phyloP scores from a whole-genome alignment of 768 basidiomycete species.

The Serendipita vermifera region DNA sequence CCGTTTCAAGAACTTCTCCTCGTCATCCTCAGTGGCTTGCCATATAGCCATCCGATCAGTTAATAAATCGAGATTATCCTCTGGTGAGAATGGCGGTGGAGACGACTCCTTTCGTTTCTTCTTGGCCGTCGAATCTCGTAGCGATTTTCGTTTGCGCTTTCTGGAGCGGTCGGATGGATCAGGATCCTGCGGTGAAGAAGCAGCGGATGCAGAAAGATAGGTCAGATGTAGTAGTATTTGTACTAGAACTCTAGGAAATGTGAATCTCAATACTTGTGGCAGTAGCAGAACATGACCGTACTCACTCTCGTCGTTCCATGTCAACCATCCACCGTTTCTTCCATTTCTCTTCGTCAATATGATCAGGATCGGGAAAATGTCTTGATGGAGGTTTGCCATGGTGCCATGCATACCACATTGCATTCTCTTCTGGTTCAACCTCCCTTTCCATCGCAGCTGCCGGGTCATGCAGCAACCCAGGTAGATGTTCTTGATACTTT shows the following conservation, averaged over 20 bases:
- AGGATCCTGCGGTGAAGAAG: background rate
- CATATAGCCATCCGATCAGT: background rate
- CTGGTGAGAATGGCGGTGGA: background rate
- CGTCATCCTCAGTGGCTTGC: slow-evolving; percentile 4
- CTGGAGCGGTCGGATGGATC: background rate
- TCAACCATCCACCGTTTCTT: slow-evolving; percentile 6
- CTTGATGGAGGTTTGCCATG: background rate
- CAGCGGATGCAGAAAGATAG: background rate
- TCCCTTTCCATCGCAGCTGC: slow-evolving; percentile 6
- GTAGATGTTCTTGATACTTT: slow-evolving; percentile 6
- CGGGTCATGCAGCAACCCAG: background rate
- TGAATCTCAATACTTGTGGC: too few species aligned
- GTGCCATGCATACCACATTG: slow-evolving; percentile 7
- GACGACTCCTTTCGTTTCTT: background rate
- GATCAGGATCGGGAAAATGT: slow-evolving; percentile 4
- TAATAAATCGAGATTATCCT: background rate
- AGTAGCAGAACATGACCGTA: too few species aligned
- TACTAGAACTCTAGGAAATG: background rate
- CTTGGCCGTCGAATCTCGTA: background rate
- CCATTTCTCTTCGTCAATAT: slow-evolving; percentile 8
- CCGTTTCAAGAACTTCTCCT: background rate
- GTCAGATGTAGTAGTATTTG: slow-evolving; percentile 3
- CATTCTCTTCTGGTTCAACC: background rate
- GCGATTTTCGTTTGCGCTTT: background rate
- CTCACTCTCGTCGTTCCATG: slow-evolving; percentile 1